Evolutionary conservation across 129 eudicot genomes (phyloP), one percentile per base, ranked within the genome.

Genomic region (Escallonia rubra): DNA sequence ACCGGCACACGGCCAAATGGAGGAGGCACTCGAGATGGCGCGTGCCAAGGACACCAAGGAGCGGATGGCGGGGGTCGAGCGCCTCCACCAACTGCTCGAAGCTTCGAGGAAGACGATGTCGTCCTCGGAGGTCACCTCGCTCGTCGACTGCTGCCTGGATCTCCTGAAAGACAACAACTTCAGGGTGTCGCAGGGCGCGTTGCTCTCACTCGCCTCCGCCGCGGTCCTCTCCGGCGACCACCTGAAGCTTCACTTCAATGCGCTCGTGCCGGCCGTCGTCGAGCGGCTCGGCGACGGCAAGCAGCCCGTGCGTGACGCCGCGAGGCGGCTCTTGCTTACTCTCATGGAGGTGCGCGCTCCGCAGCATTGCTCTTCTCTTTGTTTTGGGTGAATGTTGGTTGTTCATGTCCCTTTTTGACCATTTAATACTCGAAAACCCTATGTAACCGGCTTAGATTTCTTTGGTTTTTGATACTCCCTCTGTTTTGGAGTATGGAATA

Each of bases 21-120:
- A 90, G 86, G 95, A 87, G 76, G 95, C 97, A 41, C 69, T 90
- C 14, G 97, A 90, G 69, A 68, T 90, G 83, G 86, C 86, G 56
- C 89, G 97, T 44, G 80, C 92, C 13, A 90, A 87, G 86, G 95
- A 87, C 82, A 87, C 95, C 6, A 90, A 90, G 69, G 97, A 87
- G 76, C 66, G 97, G 63, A 87, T 90, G 95, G 97, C 97, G 7
- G 95, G 95, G 9, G 97, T 90, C 39, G 97, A 90, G 84, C 79
- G 85, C 10, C 95, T 90, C 63, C 90, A 90, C 63, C 87, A 90
- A 67, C 85, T 87, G 43, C 92, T 90, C 42, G 97, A 90, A 85
- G 82, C 90, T 68, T 84, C 97, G 1, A 78, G 87, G 65, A 90
- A 84, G 86, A 79, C 78, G 10, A 52, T 90, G 6, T 58, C 95